These are phyloP conservation scores for Pyronema domesticum DNA, from an alignment of 495 filamentous ascomycete genomes.

Conservation along the genomic window DNA sequence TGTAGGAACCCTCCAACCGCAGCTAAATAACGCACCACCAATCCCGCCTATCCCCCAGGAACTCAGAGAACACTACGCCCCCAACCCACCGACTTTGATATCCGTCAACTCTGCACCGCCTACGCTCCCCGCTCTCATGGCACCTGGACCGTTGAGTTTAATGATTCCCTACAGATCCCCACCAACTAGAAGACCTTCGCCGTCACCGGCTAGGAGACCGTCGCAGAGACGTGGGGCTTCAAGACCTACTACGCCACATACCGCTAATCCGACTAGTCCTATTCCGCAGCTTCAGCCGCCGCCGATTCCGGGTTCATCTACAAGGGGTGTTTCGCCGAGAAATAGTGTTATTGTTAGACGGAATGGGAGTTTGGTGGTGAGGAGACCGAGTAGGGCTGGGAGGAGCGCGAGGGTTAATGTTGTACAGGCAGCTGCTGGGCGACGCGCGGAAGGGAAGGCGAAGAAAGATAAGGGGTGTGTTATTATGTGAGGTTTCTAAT, in stretches of 20 bases:
- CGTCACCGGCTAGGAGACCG: neutral
- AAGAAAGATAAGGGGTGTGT: slow-evolving; percentile 17
- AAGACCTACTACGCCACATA: neutral
- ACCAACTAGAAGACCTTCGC: neutral
- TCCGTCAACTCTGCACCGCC: slow-evolving; percentile 2
- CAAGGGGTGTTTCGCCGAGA: slow-evolving; percentile 8
- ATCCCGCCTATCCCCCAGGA: neutral
- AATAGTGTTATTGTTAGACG: slow-evolving; percentile 13
- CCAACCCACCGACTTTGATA: neutral
- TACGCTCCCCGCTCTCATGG: slow-evolving; percentile 9
- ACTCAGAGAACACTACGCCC: slow-evolving; percentile 10
- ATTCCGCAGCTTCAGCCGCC: slow-evolving; percentile 2
- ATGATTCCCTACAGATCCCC: neutral
- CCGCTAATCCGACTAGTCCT: slow-evolving; percentile 7
- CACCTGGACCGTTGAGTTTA: neutral
- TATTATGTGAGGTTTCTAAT: slow-evolving; percentile 2
- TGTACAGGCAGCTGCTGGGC: slow-evolving; percentile 6
- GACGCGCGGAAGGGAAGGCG: slow-evolving; percentile 5
- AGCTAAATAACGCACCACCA: neutral
- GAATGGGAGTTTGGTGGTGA: slow-evolving; percentile 5
- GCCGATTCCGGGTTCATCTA: neutral
- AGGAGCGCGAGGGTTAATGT: slow-evolving; percentile 22
- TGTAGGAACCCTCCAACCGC: too few relatives aligned
- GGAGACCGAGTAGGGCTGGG: slow-evolving; percentile 9
- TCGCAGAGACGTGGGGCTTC: neutral